phyloP scores from a whole-genome alignment of 768 basidiomycete species.

The Tulasnella sp. region DNA sequence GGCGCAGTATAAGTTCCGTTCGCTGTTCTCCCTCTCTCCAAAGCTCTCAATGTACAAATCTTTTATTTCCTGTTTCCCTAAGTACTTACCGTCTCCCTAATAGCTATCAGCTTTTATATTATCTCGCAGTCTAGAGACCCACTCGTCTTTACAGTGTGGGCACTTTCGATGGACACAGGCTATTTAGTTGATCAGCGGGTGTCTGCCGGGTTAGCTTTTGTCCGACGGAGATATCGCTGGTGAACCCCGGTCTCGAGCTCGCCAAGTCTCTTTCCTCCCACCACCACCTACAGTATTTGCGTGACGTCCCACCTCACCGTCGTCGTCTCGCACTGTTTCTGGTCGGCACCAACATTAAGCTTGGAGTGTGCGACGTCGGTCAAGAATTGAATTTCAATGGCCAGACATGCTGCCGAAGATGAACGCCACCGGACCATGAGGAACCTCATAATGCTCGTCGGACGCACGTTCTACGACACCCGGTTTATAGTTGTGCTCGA shows the following conservation, averaged over 20 bases:
- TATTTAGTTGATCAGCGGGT: no score
- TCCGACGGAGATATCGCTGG: background rate
- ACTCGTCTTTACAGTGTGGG: no score
- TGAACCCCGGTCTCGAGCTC: background rate
- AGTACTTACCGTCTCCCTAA: no score
- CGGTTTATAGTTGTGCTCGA: conserved; percentile 87
- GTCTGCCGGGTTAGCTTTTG: background rate
- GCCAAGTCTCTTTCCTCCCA: background rate
- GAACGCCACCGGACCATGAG: conserved; percentile 38
- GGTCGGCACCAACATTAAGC: background rate
- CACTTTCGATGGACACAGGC: no score
- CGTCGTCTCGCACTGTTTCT: background rate
- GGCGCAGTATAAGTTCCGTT: no score
- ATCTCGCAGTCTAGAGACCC: no score
- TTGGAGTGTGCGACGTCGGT: background rate
- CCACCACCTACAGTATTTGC: conserved; percentile 2
- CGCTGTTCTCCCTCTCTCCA: no score
- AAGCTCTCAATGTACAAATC: no score
- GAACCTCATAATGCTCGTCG: conserved; percentile 85
- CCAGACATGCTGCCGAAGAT: background rate
- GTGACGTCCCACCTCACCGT: background rate
- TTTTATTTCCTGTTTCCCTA: no score
- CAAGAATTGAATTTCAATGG: background rate
- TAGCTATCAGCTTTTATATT: no score
- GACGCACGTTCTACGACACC: conserved; percentile 89